Percentiles rank a stretch among this genome's conserved stretches.
These are phyloP conservation scores for Boletus sp. DNA, from an alignment of 1,284 basidiomycete species.

Conservation along the genomic window DNA sequence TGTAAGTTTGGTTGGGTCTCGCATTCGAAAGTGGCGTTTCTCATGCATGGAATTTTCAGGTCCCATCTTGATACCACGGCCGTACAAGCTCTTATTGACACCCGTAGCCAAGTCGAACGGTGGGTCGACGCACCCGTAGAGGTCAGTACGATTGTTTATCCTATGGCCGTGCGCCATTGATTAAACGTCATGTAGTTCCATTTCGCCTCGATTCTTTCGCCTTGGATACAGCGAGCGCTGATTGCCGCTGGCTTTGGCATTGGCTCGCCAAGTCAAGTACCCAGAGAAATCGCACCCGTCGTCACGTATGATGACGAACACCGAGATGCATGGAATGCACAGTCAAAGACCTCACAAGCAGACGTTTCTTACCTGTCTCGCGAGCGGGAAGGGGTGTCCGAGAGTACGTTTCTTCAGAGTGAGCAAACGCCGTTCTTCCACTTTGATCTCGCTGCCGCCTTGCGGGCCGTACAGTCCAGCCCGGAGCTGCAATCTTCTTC, in stretches of 20 bases:
- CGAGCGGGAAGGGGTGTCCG: conserved; percentile 6
- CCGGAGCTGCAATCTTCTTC: conserved; percentile 1
- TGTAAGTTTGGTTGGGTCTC: conserved; percentile 48
- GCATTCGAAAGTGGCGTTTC: background rate
- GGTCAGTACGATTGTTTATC: conserved; percentile 38
- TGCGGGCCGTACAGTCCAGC: conserved; percentile 60
- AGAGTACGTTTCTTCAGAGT: conserved; percentile 42
- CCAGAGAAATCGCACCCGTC: conserved; percentile 70
- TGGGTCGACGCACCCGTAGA: conserved; percentile 82
- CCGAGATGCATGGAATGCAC: conserved; percentile 20
- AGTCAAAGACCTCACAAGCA: conserved; percentile 7
- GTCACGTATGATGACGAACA: conserved; percentile 55
- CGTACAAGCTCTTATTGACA: conserved; percentile 88
- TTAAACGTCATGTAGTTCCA: conserved; percentile 57
- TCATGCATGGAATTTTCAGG: conserved; percentile 31
- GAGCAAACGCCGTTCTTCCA: conserved; percentile 83
- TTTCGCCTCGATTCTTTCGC: conserved; percentile 84
- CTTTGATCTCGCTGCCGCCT: conserved; percentile 72
- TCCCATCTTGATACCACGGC: conserved; percentile 85
- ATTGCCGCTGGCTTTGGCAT: conserved; percentile 85
- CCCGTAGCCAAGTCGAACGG: conserved; percentile 80
- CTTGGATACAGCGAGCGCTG: conserved; percentile 90
- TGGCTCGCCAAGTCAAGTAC: conserved; percentile 42
- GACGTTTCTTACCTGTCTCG: conserved; percentile 26
- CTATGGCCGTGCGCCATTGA: background rate